Conservation (phyloP, 179 eudicot genomes). For the Corrigiola litoralis region DNA sequence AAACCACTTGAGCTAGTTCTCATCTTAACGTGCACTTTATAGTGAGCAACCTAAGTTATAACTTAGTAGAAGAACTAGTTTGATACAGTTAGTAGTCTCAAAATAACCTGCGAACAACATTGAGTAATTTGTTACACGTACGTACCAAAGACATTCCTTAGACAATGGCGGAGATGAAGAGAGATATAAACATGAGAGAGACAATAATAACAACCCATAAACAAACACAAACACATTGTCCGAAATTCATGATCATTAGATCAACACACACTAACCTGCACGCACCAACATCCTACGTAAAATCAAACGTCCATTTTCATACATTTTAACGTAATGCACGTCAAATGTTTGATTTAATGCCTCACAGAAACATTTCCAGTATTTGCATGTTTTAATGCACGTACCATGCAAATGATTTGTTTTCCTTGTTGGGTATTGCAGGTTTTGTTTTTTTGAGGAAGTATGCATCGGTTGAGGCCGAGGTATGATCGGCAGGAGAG, state of each 20-base stretch:
- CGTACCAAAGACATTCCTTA: background rate
- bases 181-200: background rate
- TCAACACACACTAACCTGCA: background rate
- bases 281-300: conserved; percentile 4
- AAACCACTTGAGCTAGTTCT: too few species aligned
- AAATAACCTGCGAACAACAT: conserved; percentile 12
- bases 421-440: conserved; percentile 10
- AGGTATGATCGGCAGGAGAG: conserved; percentile 41
- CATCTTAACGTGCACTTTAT: too few species aligned
- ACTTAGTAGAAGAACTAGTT: background rate
- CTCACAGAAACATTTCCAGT: background rate
- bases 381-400: background rate
- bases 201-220: background rate
- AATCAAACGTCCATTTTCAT: background rate
- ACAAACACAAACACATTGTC: background rate
- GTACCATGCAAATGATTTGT: background rate
- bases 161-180: background rate
- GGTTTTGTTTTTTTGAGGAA: conserved; percentile 3
- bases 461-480: conserved; percentile 49
- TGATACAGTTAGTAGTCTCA: conserved; percentile 8
- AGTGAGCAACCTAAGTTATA: background rate
- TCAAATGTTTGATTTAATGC: conserved; percentile 24
- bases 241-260: background rate
- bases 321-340: conserved; percentile 21
- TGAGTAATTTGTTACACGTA: conserved; percentile 19